Evolutionary conservation across 345 rosid species (phyloP).

Genomic region (Eucalyptus sideroxylon): DNA sequence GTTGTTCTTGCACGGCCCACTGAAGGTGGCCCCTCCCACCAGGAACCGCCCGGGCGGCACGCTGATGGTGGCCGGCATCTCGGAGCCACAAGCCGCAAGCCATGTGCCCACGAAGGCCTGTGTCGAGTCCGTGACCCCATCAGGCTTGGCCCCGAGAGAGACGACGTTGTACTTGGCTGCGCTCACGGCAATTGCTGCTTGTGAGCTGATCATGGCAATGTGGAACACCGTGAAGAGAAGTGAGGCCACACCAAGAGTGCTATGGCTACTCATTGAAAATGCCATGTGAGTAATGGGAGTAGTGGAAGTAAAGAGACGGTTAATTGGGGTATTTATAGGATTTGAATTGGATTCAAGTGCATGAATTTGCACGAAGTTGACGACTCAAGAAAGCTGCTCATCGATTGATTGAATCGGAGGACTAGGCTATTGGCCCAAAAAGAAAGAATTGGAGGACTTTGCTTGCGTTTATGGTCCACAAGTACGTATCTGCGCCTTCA

Average conservation of each 20-base stretch:
- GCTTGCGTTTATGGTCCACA: not conserved
- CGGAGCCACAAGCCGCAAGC: slow-evolving; percentile 43
- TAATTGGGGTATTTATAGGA: not conserved
- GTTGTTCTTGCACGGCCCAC: slow-evolving; percentile 18
- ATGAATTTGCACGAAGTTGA: not conserved
- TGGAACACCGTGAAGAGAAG: not conserved
- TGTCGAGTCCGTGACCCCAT: slow-evolving; percentile 44
- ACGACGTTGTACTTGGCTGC: not conserved
- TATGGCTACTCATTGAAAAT: not conserved
- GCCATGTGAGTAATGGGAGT: not conserved
- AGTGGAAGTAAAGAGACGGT: not conserved
- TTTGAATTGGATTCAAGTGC: not conserved
- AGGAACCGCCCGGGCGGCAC: slow-evolving; percentile 39
- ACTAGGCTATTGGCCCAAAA: not conserved
- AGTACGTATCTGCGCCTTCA: not conserved
- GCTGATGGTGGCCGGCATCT: slow-evolving; percentile 26
- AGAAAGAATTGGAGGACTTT: not conserved
- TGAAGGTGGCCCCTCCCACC: not conserved
- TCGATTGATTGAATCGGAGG: not conserved
- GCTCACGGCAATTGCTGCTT: not conserved
- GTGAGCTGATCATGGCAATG: not conserved
- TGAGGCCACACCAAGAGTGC: not conserved
- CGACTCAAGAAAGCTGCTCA: not conserved
- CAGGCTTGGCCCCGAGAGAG: slow-evolving; percentile 32
- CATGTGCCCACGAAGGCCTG: slow-evolving; percentile 42